Evolutionary conservation across 2,329 filamentous ascomycete species (phyloP).

Genomic region (Ambrosiella cleistominuta): DNA sequence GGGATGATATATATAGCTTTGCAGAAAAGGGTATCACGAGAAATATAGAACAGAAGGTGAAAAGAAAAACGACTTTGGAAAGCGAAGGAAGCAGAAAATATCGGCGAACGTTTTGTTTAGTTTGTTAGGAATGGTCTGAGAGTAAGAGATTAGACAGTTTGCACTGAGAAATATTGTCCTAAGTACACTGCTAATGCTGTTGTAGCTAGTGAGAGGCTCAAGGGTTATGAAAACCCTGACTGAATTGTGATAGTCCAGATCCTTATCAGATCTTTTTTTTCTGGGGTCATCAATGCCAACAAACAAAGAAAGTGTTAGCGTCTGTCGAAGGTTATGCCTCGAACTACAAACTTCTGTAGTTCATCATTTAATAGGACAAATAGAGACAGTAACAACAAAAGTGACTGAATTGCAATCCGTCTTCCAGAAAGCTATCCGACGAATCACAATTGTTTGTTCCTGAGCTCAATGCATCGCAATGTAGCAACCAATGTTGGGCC

Average conservation of each 20-base stretch:
- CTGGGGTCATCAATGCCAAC: not conserved
- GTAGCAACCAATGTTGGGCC: not conserved
- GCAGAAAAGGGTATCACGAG: not conserved
- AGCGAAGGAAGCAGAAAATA: not conserved
- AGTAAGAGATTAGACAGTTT: not conserved
- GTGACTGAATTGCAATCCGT: not conserved
- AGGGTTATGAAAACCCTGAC: not conserved
- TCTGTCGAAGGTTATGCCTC: not conserved
- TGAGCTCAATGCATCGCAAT: not conserved
- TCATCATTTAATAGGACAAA: not conserved
- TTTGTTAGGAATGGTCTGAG: not conserved
- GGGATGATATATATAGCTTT: not conserved
- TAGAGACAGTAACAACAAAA: not conserved
- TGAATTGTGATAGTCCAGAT: not conserved
- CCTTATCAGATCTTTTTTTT: conserved; percentile 6
- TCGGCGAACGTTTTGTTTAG: not conserved
- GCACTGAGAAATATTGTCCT: not conserved
- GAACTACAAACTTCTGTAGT: not conserved
- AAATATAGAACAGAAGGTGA: not conserved
- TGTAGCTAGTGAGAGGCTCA: not conserved
- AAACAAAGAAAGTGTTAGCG: not conserved
- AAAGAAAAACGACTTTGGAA: not conserved
- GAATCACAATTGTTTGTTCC: not conserved
- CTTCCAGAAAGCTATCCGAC: not conserved
- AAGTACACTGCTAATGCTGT: not conserved